Evolutionary conservation across 2,329 filamentous ascomycete species (phyloP).

Genomic region (Plenodomus lindquistii): DNA sequence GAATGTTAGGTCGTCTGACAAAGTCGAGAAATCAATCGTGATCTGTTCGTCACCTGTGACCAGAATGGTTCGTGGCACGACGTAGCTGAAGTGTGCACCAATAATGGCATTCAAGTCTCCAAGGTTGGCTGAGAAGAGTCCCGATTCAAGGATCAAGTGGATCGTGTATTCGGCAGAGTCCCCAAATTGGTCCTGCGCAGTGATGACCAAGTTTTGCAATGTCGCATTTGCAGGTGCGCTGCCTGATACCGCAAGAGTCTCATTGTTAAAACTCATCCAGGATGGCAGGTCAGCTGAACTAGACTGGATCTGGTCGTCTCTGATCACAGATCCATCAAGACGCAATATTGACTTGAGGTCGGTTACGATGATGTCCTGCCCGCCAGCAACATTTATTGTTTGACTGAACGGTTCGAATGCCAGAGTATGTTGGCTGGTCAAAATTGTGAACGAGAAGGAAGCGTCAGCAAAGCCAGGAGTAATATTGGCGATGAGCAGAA

Average conservation of each 20-base stretch:
- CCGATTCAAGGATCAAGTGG: slow-evolving; percentile 45
- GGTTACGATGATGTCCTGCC: slow-evolving; percentile 34
- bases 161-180: slow-evolving; percentile 64
- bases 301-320: slow-evolving; percentile 55
- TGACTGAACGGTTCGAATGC: slow-evolving; percentile 59
- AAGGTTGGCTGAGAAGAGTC: slow-evolving; percentile 51
- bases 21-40: slow-evolving; percentile 49
- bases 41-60: slow-evolving; percentile 46
- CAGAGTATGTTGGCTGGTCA: slow-evolving; percentile 72
- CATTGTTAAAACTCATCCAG: slow-evolving; percentile 71
- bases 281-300: slow-evolving; percentile 61
- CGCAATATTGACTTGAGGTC: slow-evolving; percentile 38
- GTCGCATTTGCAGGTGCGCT: slow-evolving; percentile 62
- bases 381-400: slow-evolving; percentile 38
- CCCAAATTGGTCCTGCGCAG: slow-evolving; percentile 61
- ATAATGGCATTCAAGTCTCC: slow-evolving; percentile 53
- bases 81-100: slow-evolving; percentile 55
- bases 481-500: slow-evolving; percentile 78
- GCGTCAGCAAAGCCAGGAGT: slow-evolving; percentile 75
- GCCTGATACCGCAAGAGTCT: slow-evolving; percentile 66
- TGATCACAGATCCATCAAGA: slow-evolving; percentile 48
- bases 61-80: slow-evolving; percentile 51
- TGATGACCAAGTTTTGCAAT: slow-evolving; percentile 66
- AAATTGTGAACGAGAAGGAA: slow-evolving; percentile 68
- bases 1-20: slow-evolving; percentile 56